A percentile compares a stretch with the other conserved stretches of the same genome.
These are phyloP conservation scores for Aspergillus campestris DNA, from an alignment of 495 filamentous ascomycete species.

Conservation along the genomic window DNA sequence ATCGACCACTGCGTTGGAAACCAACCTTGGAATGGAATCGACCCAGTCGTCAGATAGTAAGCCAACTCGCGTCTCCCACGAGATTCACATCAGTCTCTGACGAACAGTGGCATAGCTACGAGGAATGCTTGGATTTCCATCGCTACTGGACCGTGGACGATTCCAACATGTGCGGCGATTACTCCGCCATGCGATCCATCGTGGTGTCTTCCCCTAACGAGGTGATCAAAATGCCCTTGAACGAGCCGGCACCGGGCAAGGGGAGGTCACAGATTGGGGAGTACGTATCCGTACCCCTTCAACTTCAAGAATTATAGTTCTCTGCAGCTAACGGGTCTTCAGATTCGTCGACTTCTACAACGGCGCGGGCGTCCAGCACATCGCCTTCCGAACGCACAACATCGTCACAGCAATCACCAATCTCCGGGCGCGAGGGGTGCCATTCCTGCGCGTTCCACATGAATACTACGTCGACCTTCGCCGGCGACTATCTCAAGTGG, in stretches of 20 bases:
- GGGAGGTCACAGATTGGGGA: conserved; percentile 77
- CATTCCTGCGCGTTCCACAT: conserved; percentile 67
- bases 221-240: conserved; percentile 83
- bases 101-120: conserved; percentile 43
- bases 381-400: conserved; percentile 66
- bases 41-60: conserved; percentile 58
- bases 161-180: conserved; percentile 67
- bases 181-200: conserved; percentile 66
- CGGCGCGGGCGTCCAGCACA: conserved; percentile 74
- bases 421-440: conserved; percentile 59
- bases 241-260: conserved; percentile 73
- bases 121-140: conserved; percentile 68
- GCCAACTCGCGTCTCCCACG: not conserved
- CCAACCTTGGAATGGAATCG: conserved; percentile 72
- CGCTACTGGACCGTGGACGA: conserved; percentile 86
- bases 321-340: not conserved
- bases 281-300: conserved; percentile 22
- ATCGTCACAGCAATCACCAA: conserved; percentile 58
- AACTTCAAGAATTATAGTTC: too few relatives aligned
- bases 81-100: not conserved
- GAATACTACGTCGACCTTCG: conserved; percentile 65
- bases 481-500: conserved; percentile 41
- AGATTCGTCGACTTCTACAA: conserved; percentile 63
- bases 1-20: conserved; percentile 88
- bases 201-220: conserved; percentile 69